A percentile compares a stretch with the other conserved stretches of the same genome.
phyloP scores from a whole-genome alignment of 441 rosid genomes.

The Gossypium lobatum region DNA sequence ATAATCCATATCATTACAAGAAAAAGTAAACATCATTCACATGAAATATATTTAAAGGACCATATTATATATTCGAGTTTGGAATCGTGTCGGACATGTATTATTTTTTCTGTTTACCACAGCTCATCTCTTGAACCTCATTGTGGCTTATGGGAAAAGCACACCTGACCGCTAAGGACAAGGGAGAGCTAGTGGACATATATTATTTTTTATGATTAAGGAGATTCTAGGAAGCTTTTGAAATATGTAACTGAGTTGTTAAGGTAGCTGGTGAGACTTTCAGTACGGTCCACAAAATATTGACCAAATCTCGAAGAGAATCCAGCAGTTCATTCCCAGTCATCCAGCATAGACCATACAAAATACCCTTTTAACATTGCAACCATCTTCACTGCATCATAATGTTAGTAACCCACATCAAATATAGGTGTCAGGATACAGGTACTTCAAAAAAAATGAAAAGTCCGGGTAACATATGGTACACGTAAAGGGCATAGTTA shows the following conservation, averaged over 20 bases:
- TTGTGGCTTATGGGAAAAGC: too few species aligned
- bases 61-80: not conserved
- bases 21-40: not conserved
- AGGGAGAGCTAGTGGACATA: not conserved
- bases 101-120: too few species aligned
- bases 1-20: not conserved
- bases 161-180: too few species aligned
- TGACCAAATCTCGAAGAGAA: slow-evolving; percentile 89
- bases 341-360: slow-evolving; percentile 85
- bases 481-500: not conserved
- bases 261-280: slow-evolving; percentile 83
- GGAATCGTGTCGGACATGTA: not conserved
- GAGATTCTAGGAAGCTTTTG: slow-evolving; percentile 59
- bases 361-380: slow-evolving; percentile 91
- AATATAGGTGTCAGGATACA: not conserved
- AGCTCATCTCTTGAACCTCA: too few species aligned
- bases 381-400: slow-evolving; percentile 72
- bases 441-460: not conserved
- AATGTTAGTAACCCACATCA: not conserved
- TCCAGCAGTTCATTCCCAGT: slow-evolving; percentile 99
- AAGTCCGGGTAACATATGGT: not conserved
- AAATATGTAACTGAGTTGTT: slow-evolving; percentile 86
- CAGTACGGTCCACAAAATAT: slow-evolving; percentile 70
- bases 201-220: not conserved
- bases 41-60: too few species aligned